Base-by-base conservation (phyloP, 257 asterid species). In the Linaria vulgaris region DNA sequence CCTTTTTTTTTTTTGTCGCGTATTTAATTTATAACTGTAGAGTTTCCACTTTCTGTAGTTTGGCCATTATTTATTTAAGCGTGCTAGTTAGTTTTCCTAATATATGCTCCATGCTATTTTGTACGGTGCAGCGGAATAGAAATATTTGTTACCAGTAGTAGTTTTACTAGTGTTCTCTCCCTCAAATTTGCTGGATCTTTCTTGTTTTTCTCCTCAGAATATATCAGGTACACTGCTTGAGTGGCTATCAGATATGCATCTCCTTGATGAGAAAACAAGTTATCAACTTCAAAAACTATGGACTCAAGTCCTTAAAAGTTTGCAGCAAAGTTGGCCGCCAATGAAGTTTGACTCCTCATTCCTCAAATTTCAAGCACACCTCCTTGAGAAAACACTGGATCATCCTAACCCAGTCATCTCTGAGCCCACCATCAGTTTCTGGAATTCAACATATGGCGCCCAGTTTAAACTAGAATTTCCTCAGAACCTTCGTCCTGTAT, bases 371-470 rank as follows among this genome's bases (percentile, higher is more conserved):
- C 94, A 79, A 64, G 77, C 59, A 39, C 79, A 76, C 56, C 85
- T 84, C 74, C 91, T 89, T 16, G 87, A 73, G 67, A 80, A 38
- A 76, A 74, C 94, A 68, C 88, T 87, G 3, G 79, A 83, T 56
- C 95, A 87, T 67, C 85, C 81, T 22, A 76, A 85, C 67, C 82
- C 76, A 62, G 59, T 73, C 74, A 81, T 90, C 63, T 84, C 83
- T 14, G 76, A 74, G 51, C 72, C 82, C 20, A 81, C 95, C 44
- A 50, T 83, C 31, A 65, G 58, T 71, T 87, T 81, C 70, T 87
- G 97, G 97, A 87, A 90, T 68, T 80, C 91, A 49, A 85, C 87
- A 1, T 89, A 79, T 16, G 88, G 89, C 19, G 55, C 72, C 47
- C 88, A 76, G 76, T 64, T 48, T 64, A 82, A 66, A 60, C 57